phyloP scores from a whole-genome alignment of 129 eudicot species.

The Cynara cardunculus region DNA sequence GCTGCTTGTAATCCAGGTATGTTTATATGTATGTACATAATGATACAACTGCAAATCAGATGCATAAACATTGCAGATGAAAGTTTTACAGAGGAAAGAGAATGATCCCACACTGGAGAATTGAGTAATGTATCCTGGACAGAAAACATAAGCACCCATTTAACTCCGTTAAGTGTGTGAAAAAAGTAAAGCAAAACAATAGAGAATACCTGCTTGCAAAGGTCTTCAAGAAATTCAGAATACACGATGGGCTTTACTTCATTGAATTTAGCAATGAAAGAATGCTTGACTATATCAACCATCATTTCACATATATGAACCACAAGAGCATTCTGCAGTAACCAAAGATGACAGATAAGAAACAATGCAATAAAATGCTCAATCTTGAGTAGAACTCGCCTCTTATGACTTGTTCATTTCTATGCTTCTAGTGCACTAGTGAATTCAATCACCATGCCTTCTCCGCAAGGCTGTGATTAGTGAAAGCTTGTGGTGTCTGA shows the following conservation, averaged over 20 bases:
- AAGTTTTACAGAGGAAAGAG: too few species aligned
- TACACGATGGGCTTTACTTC: slow-evolving; percentile 81
- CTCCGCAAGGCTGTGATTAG: not conserved
- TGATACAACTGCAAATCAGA: too few species aligned
- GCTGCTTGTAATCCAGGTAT: too few species aligned
- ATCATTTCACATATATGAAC: slow-evolving; percentile 81
- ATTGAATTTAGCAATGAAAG: slow-evolving; percentile 89
- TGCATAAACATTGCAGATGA: too few species aligned
- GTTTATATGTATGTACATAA: too few species aligned
- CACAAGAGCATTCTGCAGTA: slow-evolving; percentile 82
- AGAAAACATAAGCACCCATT: not conserved
- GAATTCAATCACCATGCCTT: not conserved
- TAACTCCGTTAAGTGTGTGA: not conserved
- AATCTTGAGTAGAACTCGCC: not conserved
- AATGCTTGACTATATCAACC: slow-evolving; percentile 90
- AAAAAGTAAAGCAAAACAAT: not conserved
- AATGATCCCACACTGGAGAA: not conserved
- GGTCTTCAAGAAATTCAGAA: slow-evolving; percentile 97
- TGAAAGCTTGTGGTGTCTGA: not conserved
- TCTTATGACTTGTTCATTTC: too few species aligned
- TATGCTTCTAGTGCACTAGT: not conserved
- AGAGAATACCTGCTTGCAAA: slow-evolving; percentile 85
- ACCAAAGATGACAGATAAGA: slow-evolving; percentile 2
- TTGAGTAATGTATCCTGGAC: not conserved
- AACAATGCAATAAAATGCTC: not conserved